Evolutionary conservation across 306 rosid species (phyloP).

Genomic region (Gleditsia sinensis): DNA sequence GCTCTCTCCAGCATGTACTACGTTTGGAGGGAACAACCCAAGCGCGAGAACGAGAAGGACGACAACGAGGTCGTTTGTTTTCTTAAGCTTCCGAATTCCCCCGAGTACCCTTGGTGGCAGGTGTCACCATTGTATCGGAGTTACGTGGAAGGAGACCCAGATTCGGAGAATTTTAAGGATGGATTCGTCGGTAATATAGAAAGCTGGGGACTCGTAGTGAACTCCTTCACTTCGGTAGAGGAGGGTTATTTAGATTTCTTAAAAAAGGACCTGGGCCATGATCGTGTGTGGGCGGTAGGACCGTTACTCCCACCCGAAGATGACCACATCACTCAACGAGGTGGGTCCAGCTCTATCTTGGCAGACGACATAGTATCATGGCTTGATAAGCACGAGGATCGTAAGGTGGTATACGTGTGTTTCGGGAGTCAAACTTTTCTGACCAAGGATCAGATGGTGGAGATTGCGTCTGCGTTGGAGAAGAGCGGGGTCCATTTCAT

Average conservation of each 20-base stretch:
- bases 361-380: conserved; percentile 38
- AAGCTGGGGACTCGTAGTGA: conserved; percentile 55
- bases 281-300: conserved; percentile 57
- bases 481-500: conserved; percentile 56
- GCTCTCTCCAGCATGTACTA: conserved; percentile 39
- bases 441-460: conserved; percentile 31
- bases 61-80: conserved; percentile 42
- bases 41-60: not conserved
- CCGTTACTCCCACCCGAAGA: conserved; percentile 44
- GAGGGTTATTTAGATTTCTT: conserved; percentile 40
- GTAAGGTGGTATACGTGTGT: conserved; percentile 49
- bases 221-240: conserved; percentile 51
- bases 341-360: conserved; percentile 41
- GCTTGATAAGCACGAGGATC: conserved; percentile 40
- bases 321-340: not conserved
- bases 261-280: conserved; percentile 37
- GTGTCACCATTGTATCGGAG: conserved; percentile 46
- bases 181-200: conserved; percentile 22
- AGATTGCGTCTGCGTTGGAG: conserved; percentile 34
- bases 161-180: conserved; percentile 23
- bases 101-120: conserved; percentile 68
- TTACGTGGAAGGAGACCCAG: conserved; percentile 32
- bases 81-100: conserved; percentile 38
- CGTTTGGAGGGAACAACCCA: conserved; percentile 37
- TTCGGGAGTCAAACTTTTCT: conserved; percentile 50